Evolutionary conservation across 2,329 filamentous ascomycete species (phyloP).

Genomic region (Apiospora aurea): DNA sequence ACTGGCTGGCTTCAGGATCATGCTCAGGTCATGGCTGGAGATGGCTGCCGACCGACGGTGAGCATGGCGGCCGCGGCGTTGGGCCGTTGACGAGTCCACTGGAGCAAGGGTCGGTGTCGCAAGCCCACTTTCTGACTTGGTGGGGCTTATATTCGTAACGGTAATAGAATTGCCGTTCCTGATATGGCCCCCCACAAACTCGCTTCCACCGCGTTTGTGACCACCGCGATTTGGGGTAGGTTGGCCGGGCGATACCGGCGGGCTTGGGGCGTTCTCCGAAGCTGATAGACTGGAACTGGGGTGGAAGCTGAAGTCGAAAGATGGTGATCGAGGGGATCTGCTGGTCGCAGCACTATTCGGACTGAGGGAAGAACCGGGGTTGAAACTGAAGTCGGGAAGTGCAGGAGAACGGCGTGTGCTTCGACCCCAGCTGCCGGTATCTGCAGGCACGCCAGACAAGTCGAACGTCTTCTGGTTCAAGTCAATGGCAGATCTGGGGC

Average conservation of each 20-base stretch:
- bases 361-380: slow-evolving; percentile 50
- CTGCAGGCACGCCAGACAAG: slow-evolving; percentile 30
- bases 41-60: slow-evolving; percentile 85
- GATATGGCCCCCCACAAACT: slow-evolving; percentile 81
- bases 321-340: slow-evolving; percentile 41
- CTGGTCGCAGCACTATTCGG: slow-evolving; percentile 27
- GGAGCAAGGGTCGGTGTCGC: slow-evolving; percentile 62
- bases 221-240: slow-evolving; percentile 68
- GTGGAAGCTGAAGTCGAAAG: slow-evolving; percentile 34
- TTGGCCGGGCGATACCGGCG: slow-evolving; percentile 62
- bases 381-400: slow-evolving; percentile 64
- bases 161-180: slow-evolving; percentile 64
- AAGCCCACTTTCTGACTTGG: slow-evolving; percentile 67
- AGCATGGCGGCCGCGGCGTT: slow-evolving; percentile 70
- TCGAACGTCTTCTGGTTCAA: slow-evolving; percentile 30
- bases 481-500: slow-evolving; percentile 62
- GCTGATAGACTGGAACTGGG: slow-evolving; percentile 36
- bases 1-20: slow-evolving; percentile 68
- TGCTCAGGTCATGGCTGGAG: slow-evolving; percentile 81
- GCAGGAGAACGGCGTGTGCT: slow-evolving; percentile 41
- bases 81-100: slow-evolving; percentile 51
- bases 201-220: slow-evolving; percentile 82
- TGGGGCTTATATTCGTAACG: slow-evolving; percentile 73
- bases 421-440: slow-evolving; percentile 23
- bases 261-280: slow-evolving; percentile 54